phyloP scores from a whole-genome alignment of 495 filamentous ascomycete genomes.

The Neurospora sp. region DNA sequence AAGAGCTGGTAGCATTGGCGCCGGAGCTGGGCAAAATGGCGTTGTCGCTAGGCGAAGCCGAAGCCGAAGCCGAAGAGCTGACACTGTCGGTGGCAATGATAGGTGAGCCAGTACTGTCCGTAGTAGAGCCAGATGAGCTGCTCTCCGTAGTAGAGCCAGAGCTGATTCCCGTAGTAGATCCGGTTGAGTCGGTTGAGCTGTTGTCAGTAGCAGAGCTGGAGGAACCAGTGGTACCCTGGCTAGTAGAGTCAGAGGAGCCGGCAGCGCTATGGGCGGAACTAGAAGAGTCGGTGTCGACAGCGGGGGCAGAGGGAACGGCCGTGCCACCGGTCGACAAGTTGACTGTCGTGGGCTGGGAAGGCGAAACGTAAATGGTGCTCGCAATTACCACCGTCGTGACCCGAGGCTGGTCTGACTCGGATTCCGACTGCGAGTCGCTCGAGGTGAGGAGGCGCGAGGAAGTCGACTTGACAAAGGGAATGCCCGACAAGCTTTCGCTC shows the following conservation, averaged over 20 bases:
- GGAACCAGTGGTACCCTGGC: not conserved
- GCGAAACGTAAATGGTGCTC: conserved; percentile 17
- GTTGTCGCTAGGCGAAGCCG: not conserved
- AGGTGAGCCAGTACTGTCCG: not conserved
- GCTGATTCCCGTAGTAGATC: not conserved
- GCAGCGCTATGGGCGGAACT: not conserved
- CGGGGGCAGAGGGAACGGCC: not conserved
- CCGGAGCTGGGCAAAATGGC: not conserved
- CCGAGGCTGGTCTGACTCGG: not conserved
- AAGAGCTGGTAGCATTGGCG: not conserved
- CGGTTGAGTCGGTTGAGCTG: not conserved
- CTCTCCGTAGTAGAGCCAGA: not conserved
- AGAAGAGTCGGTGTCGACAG: not conserved
- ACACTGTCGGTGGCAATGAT: not conserved
- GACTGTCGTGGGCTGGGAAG: conserved; percentile 2
- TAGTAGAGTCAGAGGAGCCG: not conserved
- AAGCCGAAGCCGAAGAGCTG: not conserved
- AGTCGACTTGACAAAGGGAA: conserved; percentile 1
- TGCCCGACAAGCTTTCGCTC: conserved; percentile 12
- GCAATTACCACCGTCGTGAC: conserved; percentile 20
- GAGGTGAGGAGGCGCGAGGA: not conserved
- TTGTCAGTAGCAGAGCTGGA: not conserved
- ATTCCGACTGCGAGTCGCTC: conserved; percentile 1
- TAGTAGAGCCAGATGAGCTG: conserved; percentile 1
- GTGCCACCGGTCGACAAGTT: not conserved